A percentile compares a stretch with the other conserved stretches of the same genome.
phyloP scores from a whole-genome alignment of 2,329 filamentous ascomycete genomes.

The Penicillium sclerotiorum region DNA sequence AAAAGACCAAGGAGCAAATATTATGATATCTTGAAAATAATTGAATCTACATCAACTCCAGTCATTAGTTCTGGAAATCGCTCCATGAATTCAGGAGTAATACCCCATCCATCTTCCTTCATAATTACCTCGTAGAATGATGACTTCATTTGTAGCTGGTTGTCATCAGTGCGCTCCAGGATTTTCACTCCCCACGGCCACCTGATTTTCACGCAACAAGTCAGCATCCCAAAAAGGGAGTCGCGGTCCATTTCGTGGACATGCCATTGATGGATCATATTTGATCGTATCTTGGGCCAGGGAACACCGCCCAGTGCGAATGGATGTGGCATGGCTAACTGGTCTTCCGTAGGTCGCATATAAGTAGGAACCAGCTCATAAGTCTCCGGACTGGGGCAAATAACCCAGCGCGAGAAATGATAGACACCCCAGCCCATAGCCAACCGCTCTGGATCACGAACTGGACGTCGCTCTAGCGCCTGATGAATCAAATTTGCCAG shows the following conservation, averaged over 20 bases:
- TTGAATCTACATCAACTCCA: constrained; percentile 20
- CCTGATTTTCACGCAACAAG: constrained; percentile 27
- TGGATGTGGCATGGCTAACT: constrained; percentile 24
- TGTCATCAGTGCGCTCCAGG: constrained; percentile 23
- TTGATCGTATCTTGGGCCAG: constrained; percentile 27
- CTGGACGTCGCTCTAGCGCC: constrained; percentile 19
- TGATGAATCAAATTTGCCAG: constrained; percentile 29
- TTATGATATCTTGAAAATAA: constrained; percentile 14
- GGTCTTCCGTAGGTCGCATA: constrained; percentile 20
- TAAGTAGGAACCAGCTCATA: constrained; percentile 23
- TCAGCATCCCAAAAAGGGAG: constrained; percentile 17
- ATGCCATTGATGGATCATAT: constrained; percentile 28
- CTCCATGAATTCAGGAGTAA: constrained; percentile 29
- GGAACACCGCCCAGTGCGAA: constrained; percentile 22
- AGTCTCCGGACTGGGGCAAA: constrained; percentile 22
- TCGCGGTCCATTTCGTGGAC: constrained; percentile 18
- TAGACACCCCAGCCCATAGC: constrained; percentile 26
- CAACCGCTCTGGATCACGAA: constrained; percentile 30
- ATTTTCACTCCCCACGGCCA: constrained; percentile 30
- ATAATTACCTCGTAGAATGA: constrained; percentile 25
- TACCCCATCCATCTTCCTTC: constrained; percentile 25
- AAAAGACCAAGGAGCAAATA: no score
- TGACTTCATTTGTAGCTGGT: constrained; percentile 21
- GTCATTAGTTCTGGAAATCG: constrained; percentile 26
- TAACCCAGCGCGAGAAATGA: constrained; percentile 26